Evolutionary conservation across 78 protist genomes (phyloP), one percentile per base, ranked within the genome.

Genomic region (Trichosphaerium sp.): DNA sequence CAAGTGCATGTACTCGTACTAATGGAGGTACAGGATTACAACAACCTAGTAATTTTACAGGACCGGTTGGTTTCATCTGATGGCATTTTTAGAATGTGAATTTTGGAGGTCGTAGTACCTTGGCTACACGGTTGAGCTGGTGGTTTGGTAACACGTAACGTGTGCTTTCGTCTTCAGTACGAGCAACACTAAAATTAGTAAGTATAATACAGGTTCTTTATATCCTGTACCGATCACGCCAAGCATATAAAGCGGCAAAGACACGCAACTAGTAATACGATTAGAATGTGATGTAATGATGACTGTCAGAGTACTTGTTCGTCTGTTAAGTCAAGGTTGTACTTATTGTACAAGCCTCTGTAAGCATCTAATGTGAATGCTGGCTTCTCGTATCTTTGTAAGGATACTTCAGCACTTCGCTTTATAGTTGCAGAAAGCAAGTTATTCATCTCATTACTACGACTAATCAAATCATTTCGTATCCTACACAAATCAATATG

Each of bases 121-220:
- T 56, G 18, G n/a, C n/a, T 14, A 28, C 14, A n/a, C 54, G 61
- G 28, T 28, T 21, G n/a, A 47, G 21, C 32, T 47, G 21, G 21
- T 21, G 21, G 21, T 47, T 47, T 47, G 32, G 29, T 7, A 5
- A 62, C 18, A 78, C 56, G 34, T 78, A 88, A 62, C 85, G 43
- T 1, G 71, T 31, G 39, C 80, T 48, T 52, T 90, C 95, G 59
- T 90, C 95, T 5, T 81, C 93, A 4, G 54, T 71, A 3, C 95
- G 38, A 0, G 93, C 90, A 1, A 70, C 28, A 15, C 14, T 35
- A n/a, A n/a, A n/a, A n/a, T n/a, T n/a, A n/a, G n/a, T n/a, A n/a
- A n/a, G n/a, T n/a, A n/a, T n/a, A n/a, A n/a, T n/a, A n/a, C n/a
- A n/a, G n/a, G n/a, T n/a, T n/a, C n/a, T n/a, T n/a, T n/a, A n/a